phyloP scores from a whole-genome alignment of 306 rosid species.

The Castanea sativa region DNA sequence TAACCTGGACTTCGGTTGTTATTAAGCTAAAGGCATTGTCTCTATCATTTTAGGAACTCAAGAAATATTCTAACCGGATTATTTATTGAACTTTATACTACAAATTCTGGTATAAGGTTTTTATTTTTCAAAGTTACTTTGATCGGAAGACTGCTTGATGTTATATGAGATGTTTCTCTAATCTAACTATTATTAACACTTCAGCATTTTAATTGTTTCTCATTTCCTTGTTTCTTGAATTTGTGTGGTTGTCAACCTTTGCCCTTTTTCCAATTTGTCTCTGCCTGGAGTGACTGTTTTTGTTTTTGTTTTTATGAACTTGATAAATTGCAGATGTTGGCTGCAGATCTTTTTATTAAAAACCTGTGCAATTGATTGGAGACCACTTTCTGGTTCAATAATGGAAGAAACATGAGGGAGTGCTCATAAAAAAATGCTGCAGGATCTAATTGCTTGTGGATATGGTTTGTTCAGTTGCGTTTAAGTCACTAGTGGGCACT shows the following conservation, averaged over 20 bases:
- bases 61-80: neutral
- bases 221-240: neutral
- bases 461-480: neutral
- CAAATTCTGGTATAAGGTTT: neutral
- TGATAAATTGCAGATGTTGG: neutral
- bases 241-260: neutral
- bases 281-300: neutral
- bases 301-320: neutral
- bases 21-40: neutral
- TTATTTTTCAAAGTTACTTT: neutral
- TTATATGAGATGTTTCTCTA: neutral
- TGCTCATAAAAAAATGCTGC: neutral
- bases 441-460: neutral
- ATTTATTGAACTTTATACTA: neutral
- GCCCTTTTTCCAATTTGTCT: neutral
- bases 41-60: neutral
- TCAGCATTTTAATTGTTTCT: neutral
- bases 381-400: neutral
- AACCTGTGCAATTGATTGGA: neutral
- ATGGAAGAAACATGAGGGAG: neutral
- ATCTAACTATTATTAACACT: neutral
- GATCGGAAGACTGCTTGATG: neutral
- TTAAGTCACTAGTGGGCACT: neutral
- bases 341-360: neutral
- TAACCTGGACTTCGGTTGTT: neutral